These are phyloP conservation scores for Coemansia nantahalensis DNA, from an alignment of 192 early-diverging fungal species.

Conservation along the genomic window DNA sequence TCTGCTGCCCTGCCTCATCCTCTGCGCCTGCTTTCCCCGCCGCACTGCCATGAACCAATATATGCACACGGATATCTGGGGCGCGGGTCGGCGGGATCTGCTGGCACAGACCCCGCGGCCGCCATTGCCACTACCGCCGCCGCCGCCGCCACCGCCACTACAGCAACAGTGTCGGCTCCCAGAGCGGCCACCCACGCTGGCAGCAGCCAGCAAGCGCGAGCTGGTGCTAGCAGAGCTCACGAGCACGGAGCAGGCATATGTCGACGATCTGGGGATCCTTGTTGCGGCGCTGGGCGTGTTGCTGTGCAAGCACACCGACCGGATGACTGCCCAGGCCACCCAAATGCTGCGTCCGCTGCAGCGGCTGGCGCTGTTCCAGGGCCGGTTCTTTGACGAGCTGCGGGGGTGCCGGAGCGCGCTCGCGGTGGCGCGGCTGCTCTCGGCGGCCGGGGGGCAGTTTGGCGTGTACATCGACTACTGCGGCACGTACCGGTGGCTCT, in stretches of 20 bases:
- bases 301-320: conserved; percentile 23
- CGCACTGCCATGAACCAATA: too few relatives aligned
- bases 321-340: conserved; percentile 15
- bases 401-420: conserved; percentile 6
- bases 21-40: too few relatives aligned
- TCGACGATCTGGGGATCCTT: conserved; percentile 53
- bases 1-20: too few relatives aligned
- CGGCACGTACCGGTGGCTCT: conserved; percentile 30
- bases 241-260: conserved; percentile 52
- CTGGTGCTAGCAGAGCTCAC: conserved; percentile 52
- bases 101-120: too few relatives aligned
- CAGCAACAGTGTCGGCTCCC: too few relatives aligned
- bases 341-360: conserved; percentile 31
- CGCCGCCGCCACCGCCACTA: too few relatives aligned
- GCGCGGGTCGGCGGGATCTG: too few relatives aligned
- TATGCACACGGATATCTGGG: too few relatives aligned
- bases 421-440: conserved; percentile 25
- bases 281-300: conserved; percentile 37
- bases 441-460: conserved; percentile 15
- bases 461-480: conserved; percentile 38
- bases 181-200: too few relatives aligned
- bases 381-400: conserved; percentile 24
- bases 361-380: conserved; percentile 34
- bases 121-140: too few relatives aligned
- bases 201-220: conserved; percentile 18